A percentile compares a stretch with the other conserved stretches of the same genome.
Evolutionary conservation across 2,329 filamentous ascomycete genomes (phyloP).

Genomic region (Ophiocordyceps australis): DNA sequence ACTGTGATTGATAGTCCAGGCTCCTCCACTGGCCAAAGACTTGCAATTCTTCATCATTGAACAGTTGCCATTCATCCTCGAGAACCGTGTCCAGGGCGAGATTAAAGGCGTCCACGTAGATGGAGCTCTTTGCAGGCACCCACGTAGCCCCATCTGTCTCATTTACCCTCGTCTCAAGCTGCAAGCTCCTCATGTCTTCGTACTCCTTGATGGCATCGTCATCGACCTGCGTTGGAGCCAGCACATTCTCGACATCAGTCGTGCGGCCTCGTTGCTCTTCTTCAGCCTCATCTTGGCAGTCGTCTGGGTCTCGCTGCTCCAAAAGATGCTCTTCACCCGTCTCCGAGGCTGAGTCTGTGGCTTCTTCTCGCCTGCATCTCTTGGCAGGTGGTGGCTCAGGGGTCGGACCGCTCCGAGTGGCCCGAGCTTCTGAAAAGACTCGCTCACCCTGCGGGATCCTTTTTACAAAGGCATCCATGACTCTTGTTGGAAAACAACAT

Average conservation of each 20-base stretch:
- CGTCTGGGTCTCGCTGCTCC: neutral
- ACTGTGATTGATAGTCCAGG: constrained; percentile 72
- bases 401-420: too few relatives aligned
- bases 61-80: constrained; percentile 75
- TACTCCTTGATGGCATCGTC: constrained; percentile 65
- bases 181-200: constrained; percentile 46
- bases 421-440: constrained; percentile 7
- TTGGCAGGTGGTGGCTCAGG: too few relatives aligned
- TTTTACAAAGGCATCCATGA: constrained; percentile 20
- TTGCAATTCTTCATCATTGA: constrained; percentile 57
- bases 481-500: too few relatives aligned
- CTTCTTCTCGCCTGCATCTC: neutral
- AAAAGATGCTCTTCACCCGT: neutral
- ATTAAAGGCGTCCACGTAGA: constrained; percentile 97
- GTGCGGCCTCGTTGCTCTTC: constrained; percentile 4
- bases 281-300: constrained; percentile 3
- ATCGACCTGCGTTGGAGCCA: constrained; percentile 49
- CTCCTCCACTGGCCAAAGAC: constrained; percentile 62
- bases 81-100: constrained; percentile 78
- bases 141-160: constrained; percentile 32
- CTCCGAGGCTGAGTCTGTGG: neutral
- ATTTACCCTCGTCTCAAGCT: constrained; percentile 16
- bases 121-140: constrained; percentile 64
- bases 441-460: constrained; percentile 8
- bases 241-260: constrained; percentile 27